Percentiles rank a stretch among this genome's conserved stretches.
These are phyloP conservation scores for Thalassiosira sp. DNA, from an alignment of 352 stramenopile genomes.

Conservation along the genomic window DNA sequence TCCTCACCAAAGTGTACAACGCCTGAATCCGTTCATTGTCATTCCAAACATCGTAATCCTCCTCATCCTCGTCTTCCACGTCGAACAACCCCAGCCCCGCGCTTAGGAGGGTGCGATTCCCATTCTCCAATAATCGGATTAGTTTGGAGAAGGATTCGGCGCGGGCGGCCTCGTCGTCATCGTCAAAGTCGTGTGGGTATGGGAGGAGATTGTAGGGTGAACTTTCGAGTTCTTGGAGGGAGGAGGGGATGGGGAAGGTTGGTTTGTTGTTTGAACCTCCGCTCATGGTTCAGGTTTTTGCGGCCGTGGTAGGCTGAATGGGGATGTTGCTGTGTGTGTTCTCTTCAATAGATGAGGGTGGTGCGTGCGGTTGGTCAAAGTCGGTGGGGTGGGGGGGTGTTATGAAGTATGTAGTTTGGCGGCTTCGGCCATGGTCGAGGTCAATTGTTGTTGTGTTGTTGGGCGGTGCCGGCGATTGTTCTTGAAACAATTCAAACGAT, in stretches of 20 bases:
- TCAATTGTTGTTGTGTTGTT: background rate
- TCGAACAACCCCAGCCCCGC: conserved; percentile 60
- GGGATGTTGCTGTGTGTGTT: no score
- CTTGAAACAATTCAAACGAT: background rate
- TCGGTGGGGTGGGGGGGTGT: background rate
- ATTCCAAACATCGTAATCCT: conserved; percentile 62
- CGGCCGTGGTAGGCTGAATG: no score
- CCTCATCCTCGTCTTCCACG: conserved; percentile 35
- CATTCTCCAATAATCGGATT: conserved; percentile 58
- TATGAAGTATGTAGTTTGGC: background rate
- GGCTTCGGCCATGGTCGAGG: background rate
- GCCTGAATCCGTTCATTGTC: conserved; percentile 69
- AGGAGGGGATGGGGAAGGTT: conserved; percentile 73
- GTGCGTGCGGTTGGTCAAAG: background rate
- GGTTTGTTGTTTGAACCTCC: conserved; percentile 10
- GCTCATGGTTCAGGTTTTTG: conserved; percentile 38
- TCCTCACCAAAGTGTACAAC: conserved; percentile 81
- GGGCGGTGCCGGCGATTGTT: background rate
- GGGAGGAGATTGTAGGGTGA: conserved; percentile 80
- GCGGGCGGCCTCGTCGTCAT: conserved; percentile 73
- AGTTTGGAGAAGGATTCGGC: conserved; percentile 74
- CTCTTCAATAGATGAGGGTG: no score
- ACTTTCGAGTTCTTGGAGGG: conserved; percentile 77
- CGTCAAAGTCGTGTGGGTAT: conserved; percentile 81
- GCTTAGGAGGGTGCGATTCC: conserved; percentile 59